A percentile compares a stretch with the other conserved stretches of the same genome.
These are phyloP conservation scores for Physcomitrium patens DNA, from an alignment of 225 moss, liverwort and hornwort genomes.

Conservation along the genomic window DNA sequence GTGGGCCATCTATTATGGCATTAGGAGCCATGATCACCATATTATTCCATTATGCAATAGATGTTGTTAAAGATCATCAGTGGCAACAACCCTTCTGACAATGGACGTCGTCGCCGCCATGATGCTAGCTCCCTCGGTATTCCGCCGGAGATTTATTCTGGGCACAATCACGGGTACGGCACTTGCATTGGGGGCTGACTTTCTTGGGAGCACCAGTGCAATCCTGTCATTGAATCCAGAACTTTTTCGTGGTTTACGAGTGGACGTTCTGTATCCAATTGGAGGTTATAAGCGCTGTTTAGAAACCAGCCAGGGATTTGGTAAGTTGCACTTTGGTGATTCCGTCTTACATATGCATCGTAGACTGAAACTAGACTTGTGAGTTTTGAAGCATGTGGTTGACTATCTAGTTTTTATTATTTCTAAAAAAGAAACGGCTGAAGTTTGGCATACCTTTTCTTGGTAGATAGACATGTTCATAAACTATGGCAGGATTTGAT, in stretches of 20 bases:
- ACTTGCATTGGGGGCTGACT: conserved; percentile 79
- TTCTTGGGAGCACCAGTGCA: conserved; percentile 74
- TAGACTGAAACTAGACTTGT: no score
- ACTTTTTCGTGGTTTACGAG: conserved; percentile 63
- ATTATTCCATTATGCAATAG: no score
- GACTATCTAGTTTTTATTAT: no score
- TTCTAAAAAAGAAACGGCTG: no score
- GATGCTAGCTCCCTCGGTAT: conserved; percentile 44
- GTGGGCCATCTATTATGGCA: no score
- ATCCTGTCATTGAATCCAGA: conserved; percentile 63
- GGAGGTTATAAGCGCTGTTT: conserved; percentile 84
- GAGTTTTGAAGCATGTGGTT: no score
- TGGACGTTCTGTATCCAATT: conserved; percentile 77
- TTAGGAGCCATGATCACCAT: no score
- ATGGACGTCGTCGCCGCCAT: conserved; percentile 3
- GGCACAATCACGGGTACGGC: conserved; percentile 60
- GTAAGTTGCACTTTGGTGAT: conserved; percentile 32
- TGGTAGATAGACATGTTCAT: background rate
- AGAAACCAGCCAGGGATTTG: conserved; percentile 81
- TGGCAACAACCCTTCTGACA: background rate
- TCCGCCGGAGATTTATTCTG: conserved; percentile 67
- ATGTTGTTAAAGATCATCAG: no score
- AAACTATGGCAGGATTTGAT: background rate
- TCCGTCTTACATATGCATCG: no score
- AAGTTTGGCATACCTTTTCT: background rate